Percentiles rank a stretch among this genome's conserved stretches.
Evolutionary conservation across 2,329 filamentous ascomycete genomes (phyloP).

Genomic region (Lachnellula arida): DNA sequence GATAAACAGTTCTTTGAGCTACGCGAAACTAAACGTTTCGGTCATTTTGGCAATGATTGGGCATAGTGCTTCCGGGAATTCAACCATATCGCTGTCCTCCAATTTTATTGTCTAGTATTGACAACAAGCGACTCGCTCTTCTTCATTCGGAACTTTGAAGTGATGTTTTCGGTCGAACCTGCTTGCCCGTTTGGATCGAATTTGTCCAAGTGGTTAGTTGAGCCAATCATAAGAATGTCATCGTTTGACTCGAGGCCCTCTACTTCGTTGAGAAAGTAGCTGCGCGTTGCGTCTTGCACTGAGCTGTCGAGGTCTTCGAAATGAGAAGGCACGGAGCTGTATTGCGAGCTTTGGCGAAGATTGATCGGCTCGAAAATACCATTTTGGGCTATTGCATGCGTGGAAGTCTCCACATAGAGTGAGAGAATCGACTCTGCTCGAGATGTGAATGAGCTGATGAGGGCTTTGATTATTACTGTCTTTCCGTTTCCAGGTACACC

Average conservation of each 20-base stretch:
- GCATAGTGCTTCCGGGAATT: conserved; percentile 56
- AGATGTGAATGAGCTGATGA: conserved; percentile 57
- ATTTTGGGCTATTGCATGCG: too few relatives aligned
- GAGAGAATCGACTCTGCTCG: conserved; percentile 50
- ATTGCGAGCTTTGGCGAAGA: conserved; percentile 31
- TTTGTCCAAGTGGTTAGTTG: conserved; percentile 60
- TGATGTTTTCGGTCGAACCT: conserved; percentile 63
- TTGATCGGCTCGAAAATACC: conserved; percentile 20
- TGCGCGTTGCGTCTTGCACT: conserved; percentile 53
- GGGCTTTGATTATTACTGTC: conserved; percentile 66
- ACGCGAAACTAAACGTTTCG: conserved; percentile 62
- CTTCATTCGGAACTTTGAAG: conserved; percentile 52
- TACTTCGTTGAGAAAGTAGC: conserved; percentile 70
- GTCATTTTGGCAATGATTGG: conserved; percentile 55
- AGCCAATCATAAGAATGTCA: conserved; percentile 65
- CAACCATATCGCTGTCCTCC: conserved; percentile 48
- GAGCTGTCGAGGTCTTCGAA: conserved; percentile 69
- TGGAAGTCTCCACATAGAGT: conserved; percentile 50
- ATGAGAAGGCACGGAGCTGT: conserved; percentile 65
- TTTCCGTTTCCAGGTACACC: conserved; percentile 65
- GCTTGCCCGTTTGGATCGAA: conserved; percentile 62
- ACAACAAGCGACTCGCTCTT: conserved; percentile 54
- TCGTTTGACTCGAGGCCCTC: conserved; percentile 66
- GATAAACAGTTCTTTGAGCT: conserved; percentile 65
- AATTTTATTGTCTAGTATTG: conserved; percentile 59